Evolutionary conservation across 2,329 filamentous ascomycete genomes (phyloP).

Genomic region (Coniochaeta prunicola): DNA sequence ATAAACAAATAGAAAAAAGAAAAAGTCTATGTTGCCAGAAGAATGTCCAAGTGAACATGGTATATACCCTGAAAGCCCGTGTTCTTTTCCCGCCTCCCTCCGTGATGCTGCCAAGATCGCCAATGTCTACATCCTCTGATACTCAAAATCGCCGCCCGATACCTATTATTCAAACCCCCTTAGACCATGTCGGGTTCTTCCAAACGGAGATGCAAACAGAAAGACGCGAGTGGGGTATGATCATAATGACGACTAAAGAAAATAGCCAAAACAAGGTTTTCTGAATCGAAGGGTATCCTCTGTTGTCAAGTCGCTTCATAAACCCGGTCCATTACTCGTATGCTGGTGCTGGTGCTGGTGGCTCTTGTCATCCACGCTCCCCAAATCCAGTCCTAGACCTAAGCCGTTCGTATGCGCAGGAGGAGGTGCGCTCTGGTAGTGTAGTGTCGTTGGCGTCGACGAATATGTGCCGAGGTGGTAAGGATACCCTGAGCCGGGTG

Average conservation of each 20-base stretch:
- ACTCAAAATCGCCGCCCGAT: background rate
- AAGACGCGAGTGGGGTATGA: background rate
- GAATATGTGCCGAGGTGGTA: slow-evolving; percentile 5
- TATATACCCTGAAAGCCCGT: background rate
- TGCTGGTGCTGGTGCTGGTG: background rate
- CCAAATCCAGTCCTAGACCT: background rate
- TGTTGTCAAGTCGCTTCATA: background rate
- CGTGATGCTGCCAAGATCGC: background rate
- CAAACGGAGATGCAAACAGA: background rate
- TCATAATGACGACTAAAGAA: background rate
- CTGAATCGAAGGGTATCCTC: background rate
- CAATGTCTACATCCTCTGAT: background rate
- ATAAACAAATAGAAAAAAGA: background rate
- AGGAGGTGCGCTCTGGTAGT: background rate
- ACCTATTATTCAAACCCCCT: background rate
- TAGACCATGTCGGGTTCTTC: background rate
- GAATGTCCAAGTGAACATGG: background rate
- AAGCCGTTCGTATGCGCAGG: background rate
- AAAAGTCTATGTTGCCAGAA: background rate
- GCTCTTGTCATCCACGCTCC: background rate
- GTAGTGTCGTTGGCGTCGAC: slow-evolving; percentile 2
- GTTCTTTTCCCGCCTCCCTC: background rate
- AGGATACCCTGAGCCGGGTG: slow-evolving; percentile 5
- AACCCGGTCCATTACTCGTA: background rate
- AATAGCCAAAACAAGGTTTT: background rate